Percentiles rank a stretch among this genome's conserved stretches.
Conservation (phyloP, 2,329 filamentous ascomycete species). For the Graphiopsis chlorocephala region DNA sequence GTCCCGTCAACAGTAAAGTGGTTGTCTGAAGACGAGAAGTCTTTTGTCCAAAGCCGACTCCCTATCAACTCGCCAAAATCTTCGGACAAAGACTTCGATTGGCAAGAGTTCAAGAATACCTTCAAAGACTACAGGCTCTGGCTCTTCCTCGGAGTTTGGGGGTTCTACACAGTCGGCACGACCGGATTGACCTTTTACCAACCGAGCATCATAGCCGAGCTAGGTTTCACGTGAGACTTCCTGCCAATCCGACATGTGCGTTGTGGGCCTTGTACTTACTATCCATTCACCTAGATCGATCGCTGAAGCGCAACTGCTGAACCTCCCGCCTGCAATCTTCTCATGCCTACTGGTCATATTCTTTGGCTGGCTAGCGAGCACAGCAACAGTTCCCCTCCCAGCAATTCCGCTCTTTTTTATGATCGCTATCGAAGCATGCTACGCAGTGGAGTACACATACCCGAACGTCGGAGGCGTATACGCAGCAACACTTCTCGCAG, state of each 20-base stretch:
- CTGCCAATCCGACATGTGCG: background rate
- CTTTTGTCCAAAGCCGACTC: constrained; percentile 49
- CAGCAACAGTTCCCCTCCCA: background rate
- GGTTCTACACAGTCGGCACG: constrained; percentile 47
- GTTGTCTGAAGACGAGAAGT: constrained; percentile 38
- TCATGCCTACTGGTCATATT: constrained; percentile 15
- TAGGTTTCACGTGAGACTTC: constrained; percentile 18
- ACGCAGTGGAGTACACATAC: constrained; percentile 14
- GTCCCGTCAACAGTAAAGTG: background rate
- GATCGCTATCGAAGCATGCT: constrained; percentile 14
- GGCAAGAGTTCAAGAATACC: constrained; percentile 39
- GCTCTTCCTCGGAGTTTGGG: constrained; percentile 49
- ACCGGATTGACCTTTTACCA: constrained; percentile 45
- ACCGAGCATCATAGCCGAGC: constrained; percentile 38
- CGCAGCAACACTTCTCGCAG: constrained; percentile 16
- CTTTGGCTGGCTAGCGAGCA: constrained; percentile 17
- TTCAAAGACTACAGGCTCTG: constrained; percentile 44
- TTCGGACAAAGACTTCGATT: constrained; percentile 40
- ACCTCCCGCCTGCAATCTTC: constrained; percentile 16
- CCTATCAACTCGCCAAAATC: constrained; percentile 44
- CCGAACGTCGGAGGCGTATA: constrained; percentile 16
- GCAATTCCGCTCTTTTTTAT: constrained; percentile 8
- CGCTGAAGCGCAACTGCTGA: constrained; percentile 18
- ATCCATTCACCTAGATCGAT: constrained; percentile 7
- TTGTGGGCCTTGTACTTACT: background rate